Evolutionary conservation across 352 stramenopile genomes (phyloP).

Genomic region (Elongisporangium anandrum): DNA sequence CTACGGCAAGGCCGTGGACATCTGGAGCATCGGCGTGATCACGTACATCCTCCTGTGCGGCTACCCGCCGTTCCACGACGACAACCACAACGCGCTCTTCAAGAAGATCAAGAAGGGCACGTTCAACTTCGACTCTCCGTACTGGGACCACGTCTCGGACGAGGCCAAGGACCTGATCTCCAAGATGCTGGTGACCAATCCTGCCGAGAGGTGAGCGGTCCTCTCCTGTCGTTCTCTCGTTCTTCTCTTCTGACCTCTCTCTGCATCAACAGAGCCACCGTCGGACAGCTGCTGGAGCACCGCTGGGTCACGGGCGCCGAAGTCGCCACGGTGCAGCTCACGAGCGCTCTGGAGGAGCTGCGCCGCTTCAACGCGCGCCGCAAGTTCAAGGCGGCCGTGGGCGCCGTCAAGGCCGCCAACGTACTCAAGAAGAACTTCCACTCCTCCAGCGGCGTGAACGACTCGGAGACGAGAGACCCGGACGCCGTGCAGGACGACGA

Average conservation of each 20-base stretch:
- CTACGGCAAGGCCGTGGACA: conserved; percentile 82
- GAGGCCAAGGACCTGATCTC: conserved; percentile 94
- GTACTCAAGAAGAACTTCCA: conserved; percentile 61
- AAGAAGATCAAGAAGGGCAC: conserved; percentile 93
- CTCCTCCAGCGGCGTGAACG: conserved; percentile 31
- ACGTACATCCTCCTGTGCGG: conserved; percentile 85
- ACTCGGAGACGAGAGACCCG: conserved; percentile 23
- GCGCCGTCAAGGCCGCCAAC: conserved; percentile 76
- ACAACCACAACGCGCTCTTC: conserved; percentile 93
- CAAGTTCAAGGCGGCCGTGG: conserved; percentile 93
- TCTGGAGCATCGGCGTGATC: conserved; percentile 90
- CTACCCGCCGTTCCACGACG: conserved; percentile 88
- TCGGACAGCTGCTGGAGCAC: conserved; percentile 84
- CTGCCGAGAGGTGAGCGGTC: conserved; percentile 62
- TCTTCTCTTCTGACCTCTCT: conserved; percentile 7
- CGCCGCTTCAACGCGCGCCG: conserved; percentile 93
- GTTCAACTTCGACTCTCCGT: conserved; percentile 95
- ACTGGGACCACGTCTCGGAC: conserved; percentile 92
- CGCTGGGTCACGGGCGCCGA: conserved; percentile 88
- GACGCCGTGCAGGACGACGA: conserved; percentile 9
- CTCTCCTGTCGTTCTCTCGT: not conserved
- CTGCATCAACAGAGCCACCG: conserved; percentile 50
- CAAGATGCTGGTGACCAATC: conserved; percentile 91
- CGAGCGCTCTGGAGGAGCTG: conserved; percentile 89
- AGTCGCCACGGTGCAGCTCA: conserved; percentile 86